These are phyloP conservation scores for Paramecium tetraurelia DNA, from an alignment of 73 alveolate genomes.

Conservation along the genomic window DNA sequence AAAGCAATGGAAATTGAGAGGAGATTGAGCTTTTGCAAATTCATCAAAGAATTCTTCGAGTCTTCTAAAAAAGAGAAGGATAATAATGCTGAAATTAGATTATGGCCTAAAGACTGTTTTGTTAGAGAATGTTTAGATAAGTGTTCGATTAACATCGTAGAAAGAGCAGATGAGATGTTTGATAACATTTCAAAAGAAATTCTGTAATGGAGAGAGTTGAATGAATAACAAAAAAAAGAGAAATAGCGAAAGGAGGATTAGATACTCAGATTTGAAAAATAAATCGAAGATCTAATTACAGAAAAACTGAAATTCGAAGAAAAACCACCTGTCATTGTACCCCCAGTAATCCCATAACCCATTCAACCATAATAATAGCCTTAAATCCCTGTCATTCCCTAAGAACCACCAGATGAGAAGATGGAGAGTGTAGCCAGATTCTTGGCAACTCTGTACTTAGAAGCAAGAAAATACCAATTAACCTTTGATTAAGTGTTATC, in stretches of 20 bases:
- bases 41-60: background rate
- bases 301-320: constrained; percentile 4
- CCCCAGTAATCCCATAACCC: background rate
- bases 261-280: background rate
- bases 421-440: constrained; percentile 23
- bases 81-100: background rate
- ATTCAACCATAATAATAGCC: background rate
- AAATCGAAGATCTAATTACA: background rate
- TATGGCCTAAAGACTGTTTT: constrained; percentile 39
- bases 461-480: background rate
- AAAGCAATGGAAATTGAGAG: constrained; percentile 24
- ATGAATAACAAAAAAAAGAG: background rate
- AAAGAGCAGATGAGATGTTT: constrained; percentile 20
- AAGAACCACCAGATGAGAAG: constrained; percentile 21
- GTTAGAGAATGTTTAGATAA: background rate
- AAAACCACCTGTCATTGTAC: background rate
- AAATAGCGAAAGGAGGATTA: background rate
- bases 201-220: background rate
- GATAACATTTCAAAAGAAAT: background rate
- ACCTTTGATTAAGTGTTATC: background rate
- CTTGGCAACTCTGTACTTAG: background rate
- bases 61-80: background rate
- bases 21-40: background rate
- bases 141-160: background rate
- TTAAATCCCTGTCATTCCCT: background rate